Conservation (phyloP, 164 flowering plant genomes). For the Echeveria elegans region DNA sequence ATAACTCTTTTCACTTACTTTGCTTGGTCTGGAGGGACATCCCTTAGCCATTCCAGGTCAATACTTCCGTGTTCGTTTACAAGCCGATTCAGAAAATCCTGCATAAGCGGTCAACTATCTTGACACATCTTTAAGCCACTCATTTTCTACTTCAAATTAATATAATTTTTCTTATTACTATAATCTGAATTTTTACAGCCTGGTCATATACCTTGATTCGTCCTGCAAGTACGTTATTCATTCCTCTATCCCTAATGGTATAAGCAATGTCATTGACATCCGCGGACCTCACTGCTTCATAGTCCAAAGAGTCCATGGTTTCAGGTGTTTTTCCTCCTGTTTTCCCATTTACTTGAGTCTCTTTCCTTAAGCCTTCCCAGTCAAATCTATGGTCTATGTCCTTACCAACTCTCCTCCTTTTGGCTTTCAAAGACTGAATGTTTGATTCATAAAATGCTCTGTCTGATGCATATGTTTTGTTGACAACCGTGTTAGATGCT, state of each 20-base stretch:
- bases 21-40: conserved; percentile 90
- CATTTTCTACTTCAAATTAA: neutral
- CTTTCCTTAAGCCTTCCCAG: conserved; percentile 66
- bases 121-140: conserved; percentile 3
- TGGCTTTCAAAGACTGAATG: conserved; percentile 18
- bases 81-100: conserved; percentile 80
- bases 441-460: conserved; percentile 13
- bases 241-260: conserved; percentile 73
- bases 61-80: conserved; percentile 80
- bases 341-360: conserved; percentile 22
- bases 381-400: conserved; percentile 32
- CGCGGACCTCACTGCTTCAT: conserved; percentile 82
- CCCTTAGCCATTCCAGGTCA: conserved; percentile 95
- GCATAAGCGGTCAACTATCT: conserved; percentile 21
- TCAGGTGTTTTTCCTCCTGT: conserved; percentile 34
- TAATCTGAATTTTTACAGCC: too few relatives aligned
- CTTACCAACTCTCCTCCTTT: conserved; percentile 21
- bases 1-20: conserved; percentile 47
- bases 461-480: conserved; percentile 12
- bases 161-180: too few relatives aligned
- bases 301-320: conserved; percentile 69
- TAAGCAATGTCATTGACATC: conserved; percentile 61
- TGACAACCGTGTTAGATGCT: conserved; percentile 6
- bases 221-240: conserved; percentile 81
- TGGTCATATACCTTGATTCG: conserved; percentile 58